Conservation (phyloP, 495 filamentous ascomycete species). For the Aspergillus bertholletiae region DNA sequence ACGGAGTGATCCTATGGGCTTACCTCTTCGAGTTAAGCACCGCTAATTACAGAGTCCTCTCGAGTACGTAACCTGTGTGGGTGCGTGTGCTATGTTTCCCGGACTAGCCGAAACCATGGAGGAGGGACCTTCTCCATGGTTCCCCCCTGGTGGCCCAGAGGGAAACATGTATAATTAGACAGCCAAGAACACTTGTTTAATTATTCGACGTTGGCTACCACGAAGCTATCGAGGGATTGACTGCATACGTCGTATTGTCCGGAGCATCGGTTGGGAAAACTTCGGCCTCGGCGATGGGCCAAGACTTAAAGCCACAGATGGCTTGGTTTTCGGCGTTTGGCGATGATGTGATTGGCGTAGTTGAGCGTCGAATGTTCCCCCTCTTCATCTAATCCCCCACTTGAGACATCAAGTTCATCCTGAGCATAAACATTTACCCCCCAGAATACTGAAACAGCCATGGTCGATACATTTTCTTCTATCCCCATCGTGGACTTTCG, state of each 20-base stretch:
- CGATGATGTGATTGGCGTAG: not conserved
- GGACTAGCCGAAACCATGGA: not conserved
- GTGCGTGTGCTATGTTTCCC: not conserved
- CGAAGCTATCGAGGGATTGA: not conserved
- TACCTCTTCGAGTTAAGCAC: not conserved
- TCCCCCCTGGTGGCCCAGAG: no score
- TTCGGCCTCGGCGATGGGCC: not conserved
- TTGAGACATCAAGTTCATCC: not conserved
- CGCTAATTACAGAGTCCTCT: no score
- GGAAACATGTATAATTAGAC: no score
- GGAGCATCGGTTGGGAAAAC: not conserved
- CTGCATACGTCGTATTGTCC: not conserved
- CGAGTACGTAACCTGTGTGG: not conserved
- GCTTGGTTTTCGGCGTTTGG: not conserved
- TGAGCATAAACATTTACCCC: not conserved
- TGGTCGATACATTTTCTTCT: not conserved
- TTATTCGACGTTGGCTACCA: not conserved
- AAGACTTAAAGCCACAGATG: not conserved
- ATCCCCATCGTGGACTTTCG: constrained; percentile 5
- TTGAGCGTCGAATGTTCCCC: not conserved
- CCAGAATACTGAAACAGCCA: not conserved
- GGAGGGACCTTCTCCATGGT: no score
- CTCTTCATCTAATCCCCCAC: not conserved
- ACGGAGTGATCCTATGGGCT: no score
- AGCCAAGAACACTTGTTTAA: not conserved